Conservation (phyloP, 2,329 filamentous ascomycete species). For the Ophiosphaerella narmari region DNA sequence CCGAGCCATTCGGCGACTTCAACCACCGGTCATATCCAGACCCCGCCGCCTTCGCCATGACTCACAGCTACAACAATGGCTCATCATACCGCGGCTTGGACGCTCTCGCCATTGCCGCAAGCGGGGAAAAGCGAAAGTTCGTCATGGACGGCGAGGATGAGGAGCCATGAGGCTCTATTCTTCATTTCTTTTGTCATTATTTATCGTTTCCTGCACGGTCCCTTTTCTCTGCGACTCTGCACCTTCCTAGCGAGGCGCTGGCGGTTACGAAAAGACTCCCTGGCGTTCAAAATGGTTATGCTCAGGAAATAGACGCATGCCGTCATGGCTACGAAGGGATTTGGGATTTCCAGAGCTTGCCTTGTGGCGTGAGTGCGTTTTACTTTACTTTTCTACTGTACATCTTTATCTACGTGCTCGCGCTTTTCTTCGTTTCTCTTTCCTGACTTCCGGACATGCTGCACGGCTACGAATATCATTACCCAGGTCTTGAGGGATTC, state of each 20-base stretch:
- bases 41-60: constrained; percentile 30
- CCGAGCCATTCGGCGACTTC: constrained; percentile 29
- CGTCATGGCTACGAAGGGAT: constrained; percentile 46
- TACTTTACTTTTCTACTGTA: constrained; percentile 15
- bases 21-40: constrained; percentile 38
- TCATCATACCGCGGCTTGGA: constrained; percentile 42
- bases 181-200: too few species aligned
- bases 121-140: constrained; percentile 45
- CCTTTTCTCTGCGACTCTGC: too few species aligned
- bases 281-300: constrained; percentile 28
- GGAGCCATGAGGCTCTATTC: neutral
- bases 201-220: too few species aligned
- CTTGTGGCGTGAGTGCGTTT: constrained; percentile 9
- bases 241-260: constrained; percentile 15
- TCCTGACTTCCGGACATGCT: too few species aligned
- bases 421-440: too few species aligned
- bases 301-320: constrained; percentile 46
- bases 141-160: constrained; percentile 15
- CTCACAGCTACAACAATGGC: constrained; percentile 26
- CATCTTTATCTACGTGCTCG: constrained; percentile 10
- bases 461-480: too few species aligned
- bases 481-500: too few species aligned
- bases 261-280: constrained; percentile 8
- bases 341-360: constrained; percentile 8
- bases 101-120: constrained; percentile 44